phyloP scores from a whole-genome alignment of 768 basidiomycete species.

The Sutorius australiensis region DNA sequence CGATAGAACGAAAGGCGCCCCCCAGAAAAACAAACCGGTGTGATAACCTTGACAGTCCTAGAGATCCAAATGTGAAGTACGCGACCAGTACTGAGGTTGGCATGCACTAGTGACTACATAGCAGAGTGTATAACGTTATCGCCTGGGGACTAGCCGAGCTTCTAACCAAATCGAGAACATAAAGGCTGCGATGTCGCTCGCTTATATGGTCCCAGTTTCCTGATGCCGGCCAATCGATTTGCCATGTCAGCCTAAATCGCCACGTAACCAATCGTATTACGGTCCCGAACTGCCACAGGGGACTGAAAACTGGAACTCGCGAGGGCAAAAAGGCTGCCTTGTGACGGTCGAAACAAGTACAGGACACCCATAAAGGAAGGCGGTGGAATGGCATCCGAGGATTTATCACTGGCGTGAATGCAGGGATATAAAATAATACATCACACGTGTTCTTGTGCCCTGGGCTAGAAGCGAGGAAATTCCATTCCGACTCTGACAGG shows the following conservation, averaged over 20 bases:
- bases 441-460: constrained; percentile 2
- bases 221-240: no score
- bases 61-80: background rate
- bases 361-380: background rate
- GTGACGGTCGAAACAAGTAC: background rate
- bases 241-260: background rate
- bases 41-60: background rate
- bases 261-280: background rate
- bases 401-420: background rate
- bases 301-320: background rate
- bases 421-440: background rate
- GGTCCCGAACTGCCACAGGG: background rate
- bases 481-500: constrained; percentile 8
- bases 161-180: no score
- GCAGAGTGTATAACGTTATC: no score
- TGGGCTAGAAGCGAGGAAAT: constrained; percentile 10
- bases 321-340: background rate
- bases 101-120: no score
- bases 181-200: no score
- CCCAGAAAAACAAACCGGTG: background rate
- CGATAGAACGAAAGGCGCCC: background rate
- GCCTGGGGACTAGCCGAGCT: no score
- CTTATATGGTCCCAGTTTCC: no score
- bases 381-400: background rate
- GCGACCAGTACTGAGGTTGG: background rate